Evolutionary conservation across 2,329 filamentous ascomycete species (phyloP).

Genomic region (Alternaria sp.): DNA sequence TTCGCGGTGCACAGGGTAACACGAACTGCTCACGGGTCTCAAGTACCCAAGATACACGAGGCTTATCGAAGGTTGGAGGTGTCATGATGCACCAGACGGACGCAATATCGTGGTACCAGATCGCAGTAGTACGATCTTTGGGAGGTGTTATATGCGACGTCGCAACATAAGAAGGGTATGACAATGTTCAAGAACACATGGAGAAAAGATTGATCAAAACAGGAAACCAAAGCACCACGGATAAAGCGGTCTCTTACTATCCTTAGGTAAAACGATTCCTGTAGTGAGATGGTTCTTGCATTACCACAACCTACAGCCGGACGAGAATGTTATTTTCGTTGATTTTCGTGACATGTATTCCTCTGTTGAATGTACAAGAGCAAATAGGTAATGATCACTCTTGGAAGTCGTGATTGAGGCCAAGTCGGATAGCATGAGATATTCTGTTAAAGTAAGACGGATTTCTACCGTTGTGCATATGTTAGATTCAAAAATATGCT

Average conservation of each 20-base stretch:
- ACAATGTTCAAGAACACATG: slow-evolving; percentile 17
- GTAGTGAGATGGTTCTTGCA: neutral
- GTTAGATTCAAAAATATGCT: neutral
- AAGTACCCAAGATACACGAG: slow-evolving; percentile 17
- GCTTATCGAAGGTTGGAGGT: slow-evolving; percentile 13
- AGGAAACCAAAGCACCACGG: slow-evolving; percentile 19
- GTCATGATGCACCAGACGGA: slow-evolving; percentile 9
- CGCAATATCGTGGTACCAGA: slow-evolving; percentile 23
- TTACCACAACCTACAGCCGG: slow-evolving; percentile 12
- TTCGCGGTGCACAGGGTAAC: slow-evolving; percentile 10
- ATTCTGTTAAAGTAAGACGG: neutral
- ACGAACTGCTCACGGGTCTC: slow-evolving; percentile 34
- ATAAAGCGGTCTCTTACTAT: neutral
- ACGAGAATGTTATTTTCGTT: slow-evolving; percentile 16
- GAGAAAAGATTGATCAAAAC: slow-evolving; percentile 11
- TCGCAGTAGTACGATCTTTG: slow-evolving; percentile 22
- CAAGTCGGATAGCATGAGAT: neutral
- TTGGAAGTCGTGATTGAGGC: neutral
- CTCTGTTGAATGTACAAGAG: neutral
- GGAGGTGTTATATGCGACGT: slow-evolving; percentile 24
- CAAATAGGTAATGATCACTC: neutral
- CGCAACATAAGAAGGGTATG: slow-evolving; percentile 12
- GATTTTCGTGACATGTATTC: neutral
- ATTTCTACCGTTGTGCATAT: neutral
- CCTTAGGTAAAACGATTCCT: too few species aligned